Evolutionary conservation across 176 grass and related monocot genomes (phyloP).

Genomic region (Musa troglodytarum): DNA sequence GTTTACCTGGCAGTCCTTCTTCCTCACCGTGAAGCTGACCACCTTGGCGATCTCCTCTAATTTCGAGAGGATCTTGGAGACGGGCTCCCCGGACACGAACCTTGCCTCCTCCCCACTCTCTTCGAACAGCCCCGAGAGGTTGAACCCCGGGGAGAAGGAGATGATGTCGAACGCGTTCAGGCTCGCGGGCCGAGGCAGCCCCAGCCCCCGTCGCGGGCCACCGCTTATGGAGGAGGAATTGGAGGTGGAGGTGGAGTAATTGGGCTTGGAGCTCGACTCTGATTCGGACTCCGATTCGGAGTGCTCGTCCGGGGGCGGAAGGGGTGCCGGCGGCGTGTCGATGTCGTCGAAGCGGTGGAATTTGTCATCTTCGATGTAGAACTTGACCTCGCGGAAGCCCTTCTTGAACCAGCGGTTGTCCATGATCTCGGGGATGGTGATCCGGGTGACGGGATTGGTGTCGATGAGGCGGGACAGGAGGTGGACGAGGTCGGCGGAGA

Average conservation of each 20-base stretch:
- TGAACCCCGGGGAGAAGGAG: conserved; percentile 44
- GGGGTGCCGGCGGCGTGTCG: conserved; percentile 9
- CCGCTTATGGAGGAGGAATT: not conserved
- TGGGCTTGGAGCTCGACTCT: not conserved
- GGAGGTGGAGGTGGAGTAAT: not conserved
- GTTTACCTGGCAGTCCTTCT: conserved; percentile 41
- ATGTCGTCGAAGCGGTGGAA: conserved; percentile 23
- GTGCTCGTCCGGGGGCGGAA: not conserved
- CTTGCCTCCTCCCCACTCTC: conserved; percentile 43
- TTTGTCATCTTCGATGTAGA: conserved; percentile 48
- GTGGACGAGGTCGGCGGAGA: conserved; percentile 22
- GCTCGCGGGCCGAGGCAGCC: conserved; percentile 33
- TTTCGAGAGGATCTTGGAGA: conserved; percentile 36
- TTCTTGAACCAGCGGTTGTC: conserved; percentile 44
- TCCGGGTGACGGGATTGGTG: conserved; percentile 21
- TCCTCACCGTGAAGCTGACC: conserved; percentile 38
- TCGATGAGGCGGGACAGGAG: conserved; percentile 34
- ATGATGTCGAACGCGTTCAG: conserved; percentile 67
- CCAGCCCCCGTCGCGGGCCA: not conserved
- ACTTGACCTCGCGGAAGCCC: conserved; percentile 37
- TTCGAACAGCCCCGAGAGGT: conserved; percentile 58
- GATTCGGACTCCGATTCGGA: conserved; percentile 8
- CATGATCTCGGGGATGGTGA: conserved; percentile 42
- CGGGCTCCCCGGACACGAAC: conserved; percentile 35
- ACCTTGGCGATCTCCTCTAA: conserved; percentile 43